These are phyloP conservation scores for Cercospora nicotianae DNA, from an alignment of 2,329 filamentous ascomycete species.

Conservation along the genomic window DNA sequence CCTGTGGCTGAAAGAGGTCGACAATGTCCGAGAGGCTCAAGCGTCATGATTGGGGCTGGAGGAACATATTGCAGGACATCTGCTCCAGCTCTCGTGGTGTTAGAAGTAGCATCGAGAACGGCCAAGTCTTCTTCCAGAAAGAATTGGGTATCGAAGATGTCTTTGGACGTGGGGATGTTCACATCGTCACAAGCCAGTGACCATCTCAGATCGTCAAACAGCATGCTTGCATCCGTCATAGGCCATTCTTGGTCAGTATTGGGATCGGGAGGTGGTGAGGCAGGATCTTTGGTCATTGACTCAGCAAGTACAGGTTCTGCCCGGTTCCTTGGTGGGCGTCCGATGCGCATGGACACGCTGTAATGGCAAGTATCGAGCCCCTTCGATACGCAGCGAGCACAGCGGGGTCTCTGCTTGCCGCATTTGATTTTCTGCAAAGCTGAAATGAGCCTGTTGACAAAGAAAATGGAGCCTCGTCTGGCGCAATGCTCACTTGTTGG, in stretches of 20 bases:
- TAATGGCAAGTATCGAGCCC: constrained; percentile 12
- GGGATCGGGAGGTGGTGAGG: background rate
- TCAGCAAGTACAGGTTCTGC: background rate
- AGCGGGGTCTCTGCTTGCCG: constrained; percentile 12
- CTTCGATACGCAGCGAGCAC: constrained; percentile 13
- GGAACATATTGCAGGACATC: background rate
- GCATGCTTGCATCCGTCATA: background rate
- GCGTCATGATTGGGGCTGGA: background rate
- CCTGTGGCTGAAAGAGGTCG: background rate
- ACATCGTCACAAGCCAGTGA: background rate
- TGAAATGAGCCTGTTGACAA: background rate
- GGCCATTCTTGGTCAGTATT: background rate
- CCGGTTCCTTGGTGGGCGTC: constrained; percentile 7
- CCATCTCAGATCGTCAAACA: background rate
- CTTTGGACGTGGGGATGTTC: background rate
- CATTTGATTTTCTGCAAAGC: constrained; percentile 13
- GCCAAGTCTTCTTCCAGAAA: background rate
- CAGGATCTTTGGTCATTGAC: background rate
- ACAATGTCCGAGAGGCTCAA: background rate
- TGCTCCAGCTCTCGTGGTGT: background rate
- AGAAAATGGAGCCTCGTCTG: background rate
- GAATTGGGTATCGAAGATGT: background rate
- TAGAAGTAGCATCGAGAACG: background rate
- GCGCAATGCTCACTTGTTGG: constrained; percentile 4
- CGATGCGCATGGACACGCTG: constrained; percentile 16